Base-by-base conservation (phyloP, 2,329 filamentous ascomycete genomes). In the Apiospora rasikravindrae region DNA sequence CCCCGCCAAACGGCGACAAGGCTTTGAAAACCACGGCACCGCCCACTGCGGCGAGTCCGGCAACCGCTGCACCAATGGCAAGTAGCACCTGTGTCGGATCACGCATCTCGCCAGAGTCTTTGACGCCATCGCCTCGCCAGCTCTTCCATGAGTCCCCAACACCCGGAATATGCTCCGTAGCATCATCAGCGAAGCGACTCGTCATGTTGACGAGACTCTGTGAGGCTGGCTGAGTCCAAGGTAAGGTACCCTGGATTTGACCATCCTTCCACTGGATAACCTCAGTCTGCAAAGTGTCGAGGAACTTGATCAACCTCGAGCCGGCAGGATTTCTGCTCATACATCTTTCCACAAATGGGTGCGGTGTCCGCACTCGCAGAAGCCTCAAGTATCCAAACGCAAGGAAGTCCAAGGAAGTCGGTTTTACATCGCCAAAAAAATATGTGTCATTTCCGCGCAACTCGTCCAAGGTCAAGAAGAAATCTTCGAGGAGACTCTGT, bases 381-480 rank as follows among this genome's bases (percentile, higher is more conserved):
- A 98, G 83, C 1, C 90, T 88, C 47, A 98, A 84, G 80, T 97
- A 97, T 14, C 92, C 96, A 77, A 94, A 89, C 0, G 90, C 91
- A 67, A 98, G 81, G 79, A 94, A 98, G 81, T 98, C 95, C 33
- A 97, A 82, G 71, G 88, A 90, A 2, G 89, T 90, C 0, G 89
- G 86, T n/a, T 71, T 71, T 7, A 74, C 74, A 67, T 74, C 76
- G 47, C 74, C 29, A 76, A 93, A 83, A 14, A 94, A 81, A 77
- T 88, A 92, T 1, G 81, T 77, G 73, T 89, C 90, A 24, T 83
- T 80, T 1, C 84, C 87, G 26, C 91, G 85, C 45, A 94, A 84
- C 49, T 90, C 87, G 70, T 91, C 88, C 22, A 98, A 80, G 0
- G 94, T 93, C 45, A 89, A 88, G 69, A 97, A 89, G 77, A 94